phyloP scores from a whole-genome alignment of 345 rosid species.

The Adansonia digitata region DNA sequence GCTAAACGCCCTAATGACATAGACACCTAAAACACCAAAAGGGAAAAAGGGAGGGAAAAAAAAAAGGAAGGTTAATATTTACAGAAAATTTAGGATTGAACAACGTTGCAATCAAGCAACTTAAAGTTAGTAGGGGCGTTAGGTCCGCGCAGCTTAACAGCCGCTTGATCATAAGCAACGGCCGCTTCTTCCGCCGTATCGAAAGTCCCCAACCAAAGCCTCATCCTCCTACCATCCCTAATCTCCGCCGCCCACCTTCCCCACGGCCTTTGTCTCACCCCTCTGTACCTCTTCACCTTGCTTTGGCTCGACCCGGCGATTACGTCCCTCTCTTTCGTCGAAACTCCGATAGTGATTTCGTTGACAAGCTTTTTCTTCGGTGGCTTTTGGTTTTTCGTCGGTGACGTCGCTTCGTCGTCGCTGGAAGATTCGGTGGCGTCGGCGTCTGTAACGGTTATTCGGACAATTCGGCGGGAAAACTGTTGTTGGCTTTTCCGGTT shows the following conservation, averaged over 20 bases:
- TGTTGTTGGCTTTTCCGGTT: neutral
- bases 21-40: neutral
- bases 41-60: neutral
- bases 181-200: constrained; percentile 45
- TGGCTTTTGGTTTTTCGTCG: constrained; percentile 2
- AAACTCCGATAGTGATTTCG: constrained; percentile 28
- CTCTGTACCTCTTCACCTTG: constrained; percentile 28
- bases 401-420: constrained; percentile 19
- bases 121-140: constrained; percentile 35
- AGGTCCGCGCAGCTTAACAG: constrained; percentile 30
- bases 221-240: constrained; percentile 25
- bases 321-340: constrained; percentile 2
- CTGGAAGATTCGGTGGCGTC: constrained; percentile 43
- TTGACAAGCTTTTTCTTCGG: constrained; percentile 27
- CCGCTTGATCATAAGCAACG: constrained; percentile 33
- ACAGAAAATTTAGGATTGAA: constrained; percentile 6
- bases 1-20: neutral
- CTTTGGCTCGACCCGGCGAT: neutral
- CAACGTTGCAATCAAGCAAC: constrained; percentile 1
- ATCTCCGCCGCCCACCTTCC: constrained; percentile 47
- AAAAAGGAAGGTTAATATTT: neutral
- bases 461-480: constrained; percentile 18
- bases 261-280: constrained; percentile 42
- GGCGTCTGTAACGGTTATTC: constrained; percentile 36
- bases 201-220: constrained; percentile 38